Conservation (phyloP, 208 protist genomes). For the Herpetomonas samuelpessoai region DNA sequence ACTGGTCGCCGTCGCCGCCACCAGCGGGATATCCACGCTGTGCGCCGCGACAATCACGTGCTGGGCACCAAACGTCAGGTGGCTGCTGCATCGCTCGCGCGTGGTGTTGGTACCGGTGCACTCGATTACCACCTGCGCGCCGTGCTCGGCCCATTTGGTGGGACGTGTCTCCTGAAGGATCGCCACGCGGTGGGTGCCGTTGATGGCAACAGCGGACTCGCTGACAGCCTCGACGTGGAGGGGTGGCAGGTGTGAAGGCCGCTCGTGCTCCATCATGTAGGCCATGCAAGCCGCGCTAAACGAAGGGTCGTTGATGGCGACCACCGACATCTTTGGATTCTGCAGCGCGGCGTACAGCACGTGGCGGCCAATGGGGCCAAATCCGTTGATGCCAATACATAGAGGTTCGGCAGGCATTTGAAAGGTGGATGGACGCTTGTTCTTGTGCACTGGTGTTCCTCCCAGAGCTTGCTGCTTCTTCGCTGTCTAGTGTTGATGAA, state of each 20-base stretch:
- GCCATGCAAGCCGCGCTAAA: conserved; percentile 93
- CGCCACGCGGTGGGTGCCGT: conserved; percentile 23
- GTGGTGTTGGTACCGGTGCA: conserved; percentile 97
- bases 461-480: too few relatives aligned
- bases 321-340: conserved; percentile 66
- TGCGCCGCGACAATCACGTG: conserved; percentile 98
- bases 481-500: too few relatives aligned
- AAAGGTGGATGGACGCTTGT: not conserved
- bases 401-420: conserved; percentile 8
- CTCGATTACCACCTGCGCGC: conserved; percentile 95
- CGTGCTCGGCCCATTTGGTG: not conserved
- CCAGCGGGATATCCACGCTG: conserved; percentile 86
- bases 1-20: too few relatives aligned
- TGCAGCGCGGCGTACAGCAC: conserved; percentile 85
- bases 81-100: conserved; percentile 71
- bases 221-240: conserved; percentile 18
- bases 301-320: conserved; percentile 96
- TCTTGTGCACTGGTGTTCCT: too few relatives aligned
- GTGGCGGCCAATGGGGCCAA: conserved; percentile 94
- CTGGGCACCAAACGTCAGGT: conserved; percentile 93
- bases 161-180: not conserved
- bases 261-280: conserved; percentile 94
- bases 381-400: conserved; percentile 93
- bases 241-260: conserved; percentile 64
- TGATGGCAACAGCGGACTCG: conserved; percentile 65